Evolutionary conservation across 2,329 filamentous ascomycete genomes (phyloP).

Genomic region (Fusarium sp.): DNA sequence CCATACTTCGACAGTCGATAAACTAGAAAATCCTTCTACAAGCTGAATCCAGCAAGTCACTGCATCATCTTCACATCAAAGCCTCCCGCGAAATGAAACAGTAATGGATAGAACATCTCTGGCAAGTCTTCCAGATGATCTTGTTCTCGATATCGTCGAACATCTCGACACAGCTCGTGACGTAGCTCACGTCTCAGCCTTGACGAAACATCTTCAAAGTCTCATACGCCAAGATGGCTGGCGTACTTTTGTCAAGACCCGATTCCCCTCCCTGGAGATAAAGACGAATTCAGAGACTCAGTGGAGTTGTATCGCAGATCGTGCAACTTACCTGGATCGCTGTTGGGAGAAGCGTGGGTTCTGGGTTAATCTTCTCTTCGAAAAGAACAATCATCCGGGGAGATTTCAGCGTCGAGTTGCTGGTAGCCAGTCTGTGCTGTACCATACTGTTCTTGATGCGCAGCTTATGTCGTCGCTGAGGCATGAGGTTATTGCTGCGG

Average conservation of each 20-base stretch:
- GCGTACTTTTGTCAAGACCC: constrained; percentile 61
- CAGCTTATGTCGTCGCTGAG: constrained; percentile 51
- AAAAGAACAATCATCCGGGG: constrained; percentile 31
- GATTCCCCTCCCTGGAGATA: constrained; percentile 58
- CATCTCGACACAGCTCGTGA: constrained; percentile 63
- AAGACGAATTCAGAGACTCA: constrained; percentile 42
- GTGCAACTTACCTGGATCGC: constrained; percentile 63
- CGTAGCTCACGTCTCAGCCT: constrained; percentile 56
- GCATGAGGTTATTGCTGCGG: constrained; percentile 63
- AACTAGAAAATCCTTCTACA: background rate
- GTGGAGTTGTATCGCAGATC: constrained; percentile 58
- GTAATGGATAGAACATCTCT: constrained; percentile 51
- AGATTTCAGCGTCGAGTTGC: constrained; percentile 31
- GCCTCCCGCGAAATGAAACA: constrained; percentile 23
- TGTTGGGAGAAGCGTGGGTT: constrained; percentile 66
- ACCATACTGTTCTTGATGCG: constrained; percentile 64
- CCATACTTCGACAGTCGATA: background rate
- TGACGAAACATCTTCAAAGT: constrained; percentile 55
- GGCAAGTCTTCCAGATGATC: constrained; percentile 61
- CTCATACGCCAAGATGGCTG: constrained; percentile 60
- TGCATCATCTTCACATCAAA: constrained; percentile 8
- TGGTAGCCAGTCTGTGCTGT: constrained; percentile 53
- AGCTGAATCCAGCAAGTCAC: background rate
- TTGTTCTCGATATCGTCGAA: constrained; percentile 62
- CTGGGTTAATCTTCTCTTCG: constrained; percentile 48